Evolutionary conservation across 2,329 filamentous ascomycete species (phyloP).

Genomic region (Pestalotiopsis fici): DNA sequence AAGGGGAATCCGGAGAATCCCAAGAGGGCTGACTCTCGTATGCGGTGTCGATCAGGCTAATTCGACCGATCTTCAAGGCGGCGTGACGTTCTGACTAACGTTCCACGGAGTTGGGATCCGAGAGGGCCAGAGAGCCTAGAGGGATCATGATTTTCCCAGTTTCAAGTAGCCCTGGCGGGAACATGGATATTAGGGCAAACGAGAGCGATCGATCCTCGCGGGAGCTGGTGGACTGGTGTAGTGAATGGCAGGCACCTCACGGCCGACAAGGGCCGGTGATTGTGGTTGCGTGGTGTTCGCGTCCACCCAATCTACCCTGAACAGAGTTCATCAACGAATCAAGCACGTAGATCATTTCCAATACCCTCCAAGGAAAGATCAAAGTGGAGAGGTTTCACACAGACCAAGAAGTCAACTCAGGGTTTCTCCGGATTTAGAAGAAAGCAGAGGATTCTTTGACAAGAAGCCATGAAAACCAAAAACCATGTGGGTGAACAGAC

Average conservation of each 20-base stretch:
- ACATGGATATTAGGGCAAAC: not conserved
- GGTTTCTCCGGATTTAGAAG: not conserved
- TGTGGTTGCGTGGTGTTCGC: too few species aligned
- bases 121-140: not conserved
- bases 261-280: not conserved
- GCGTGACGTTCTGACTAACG: not conserved
- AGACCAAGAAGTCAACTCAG: not conserved
- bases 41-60: not conserved
- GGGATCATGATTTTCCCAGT: not conserved
- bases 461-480: not conserved
- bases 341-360: not conserved
- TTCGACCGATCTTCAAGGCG: not conserved
- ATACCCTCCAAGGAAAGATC: not conserved
- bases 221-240: not conserved
- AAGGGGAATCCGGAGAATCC: not conserved
- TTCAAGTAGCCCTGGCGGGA: not conserved
- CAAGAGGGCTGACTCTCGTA: not conserved
- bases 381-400: not conserved
- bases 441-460: not conserved
- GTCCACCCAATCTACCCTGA: not conserved
- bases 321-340: not conserved
- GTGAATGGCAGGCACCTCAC: not conserved
- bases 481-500: not conserved
- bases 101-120: not conserved
- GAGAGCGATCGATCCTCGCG: too few species aligned